Base-by-base conservation (phyloP, 148 eudicot genomes). In the Euryodendron excelsum region DNA sequence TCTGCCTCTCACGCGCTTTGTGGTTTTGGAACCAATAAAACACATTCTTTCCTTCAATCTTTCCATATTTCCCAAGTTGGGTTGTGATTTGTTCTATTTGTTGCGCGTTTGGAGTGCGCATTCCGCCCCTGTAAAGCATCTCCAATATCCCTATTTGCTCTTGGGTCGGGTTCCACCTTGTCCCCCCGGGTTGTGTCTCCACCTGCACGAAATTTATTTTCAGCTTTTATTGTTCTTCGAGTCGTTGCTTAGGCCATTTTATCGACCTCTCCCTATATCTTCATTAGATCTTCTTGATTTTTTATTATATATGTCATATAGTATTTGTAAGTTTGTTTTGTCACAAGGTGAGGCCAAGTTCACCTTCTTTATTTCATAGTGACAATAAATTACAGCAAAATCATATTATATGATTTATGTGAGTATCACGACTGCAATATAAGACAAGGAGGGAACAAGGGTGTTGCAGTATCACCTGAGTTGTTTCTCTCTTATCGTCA, bases 21-120 rank as follows among this genome's bases (percentile, higher is more conserved):
- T 94, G 98, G 66, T 94, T 94, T 67, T 94, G 98, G 63, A 94
- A 94, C 98, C 98, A 94, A 75, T 94, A 94, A 76, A 94, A 94
- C 64, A 94, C 98, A 76, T 94, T 94, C 84, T 94, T 94, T 23
- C 98, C 98, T 88, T 94, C 98, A 14, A 92, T 94, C 79, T 91
- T 94, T 4, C 98, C 97, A 34, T 85, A 94, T 75, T 88, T 92
- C 11, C 87, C 79, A 1, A 94, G 83, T 45, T 92, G 91, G 8
- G 84, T 83, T 0, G 97, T 92, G 82, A 94, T 94, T 23, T 94
- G 91, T 50, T 94, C 98, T 33, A 94, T 94, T 53, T 94, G 97
- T 60, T 94, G 96, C 2, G 98, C 97, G 62, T 91, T 94, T 0
- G 97, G 98, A 0, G 98, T 94, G 2, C 98, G 89, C 97, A 94